Percentiles rank a stretch among this genome's conserved stretches.
Conservation (phyloP, 1,139 yeast genomes). For the Sugiyamaella paludigena region DNA sequence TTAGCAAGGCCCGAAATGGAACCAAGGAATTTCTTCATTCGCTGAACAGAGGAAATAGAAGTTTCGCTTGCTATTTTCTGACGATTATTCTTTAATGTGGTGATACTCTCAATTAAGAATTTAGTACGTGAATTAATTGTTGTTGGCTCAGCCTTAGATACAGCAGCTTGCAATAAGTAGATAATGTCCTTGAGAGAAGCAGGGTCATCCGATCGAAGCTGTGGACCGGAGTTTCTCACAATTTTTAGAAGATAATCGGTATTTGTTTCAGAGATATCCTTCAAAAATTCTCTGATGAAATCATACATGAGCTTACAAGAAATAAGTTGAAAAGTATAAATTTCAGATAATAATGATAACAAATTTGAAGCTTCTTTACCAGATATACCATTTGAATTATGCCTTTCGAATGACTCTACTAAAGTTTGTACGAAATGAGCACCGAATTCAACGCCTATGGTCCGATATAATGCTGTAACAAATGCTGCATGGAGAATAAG, state of each 20-base stretch:
- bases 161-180: conserved; percentile 50
- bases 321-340: conserved; percentile 73
- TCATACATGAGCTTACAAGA: conserved; percentile 77
- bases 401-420: conserved; percentile 60
- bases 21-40: conserved; percentile 69
- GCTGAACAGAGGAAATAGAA: conserved; percentile 48
- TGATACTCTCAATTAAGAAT: conserved; percentile 79
- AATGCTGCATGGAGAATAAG: conserved; percentile 78
- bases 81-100: conserved; percentile 83
- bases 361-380: conserved; percentile 67
- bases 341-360: conserved; percentile 69
- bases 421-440: conserved; percentile 78
- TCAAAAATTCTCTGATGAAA: conserved; percentile 56
- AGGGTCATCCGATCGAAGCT: conserved; percentile 89
- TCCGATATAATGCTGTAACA: conserved; percentile 67
- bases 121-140: conserved; percentile 64
- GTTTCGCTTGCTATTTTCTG: conserved; percentile 52
- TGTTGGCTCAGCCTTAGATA: conserved; percentile 40
- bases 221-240: conserved; percentile 74
- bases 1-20: conserved; percentile 38
- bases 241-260: conserved; percentile 76
- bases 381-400: conserved; percentile 31
- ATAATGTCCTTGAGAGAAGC: conserved; percentile 79
- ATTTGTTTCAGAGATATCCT: conserved; percentile 61
- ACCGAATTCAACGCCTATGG: conserved; percentile 85